Evolutionary conservation across 768 basidiomycete genomes (phyloP).

Genomic region (Lactarius sp.): DNA sequence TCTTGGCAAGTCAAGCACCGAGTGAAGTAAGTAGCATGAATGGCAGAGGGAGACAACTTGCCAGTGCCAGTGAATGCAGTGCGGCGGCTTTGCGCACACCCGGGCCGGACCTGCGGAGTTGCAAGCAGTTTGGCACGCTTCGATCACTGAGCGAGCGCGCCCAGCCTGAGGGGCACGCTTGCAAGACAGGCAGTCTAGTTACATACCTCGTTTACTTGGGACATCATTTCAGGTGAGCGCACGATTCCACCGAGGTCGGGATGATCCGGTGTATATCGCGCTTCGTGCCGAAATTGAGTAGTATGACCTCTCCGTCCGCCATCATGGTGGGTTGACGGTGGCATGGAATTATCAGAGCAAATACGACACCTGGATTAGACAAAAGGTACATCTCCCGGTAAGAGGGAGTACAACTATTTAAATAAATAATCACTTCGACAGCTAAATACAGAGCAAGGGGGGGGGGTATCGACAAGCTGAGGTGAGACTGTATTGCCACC

Average conservation of each 20-base stretch:
- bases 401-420: neutral
- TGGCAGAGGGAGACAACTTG: neutral
- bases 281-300: too few relatives aligned
- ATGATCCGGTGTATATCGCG: too few relatives aligned
- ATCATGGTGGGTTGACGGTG: too few relatives aligned
- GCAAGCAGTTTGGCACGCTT: neutral
- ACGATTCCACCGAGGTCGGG: too few relatives aligned
- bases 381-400: neutral
- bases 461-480: neutral
- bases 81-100: too few relatives aligned
- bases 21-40: neutral
- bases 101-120: neutral
- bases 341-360: neutral
- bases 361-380: constrained; percentile 1
- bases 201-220: neutral
- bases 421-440: neutral
- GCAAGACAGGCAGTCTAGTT: constrained; percentile 2
- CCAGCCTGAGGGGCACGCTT: too few relatives aligned
- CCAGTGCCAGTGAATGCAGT: too few relatives aligned
- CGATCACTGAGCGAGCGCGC: constrained; percentile 1
- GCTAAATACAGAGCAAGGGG: neutral
- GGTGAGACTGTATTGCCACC: neutral
- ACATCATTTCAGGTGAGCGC: neutral
- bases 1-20: neutral
- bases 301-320: too few relatives aligned